Conservation (phyloP, 768 basidiomycete genomes). For the Sutorius australiensis region DNA sequence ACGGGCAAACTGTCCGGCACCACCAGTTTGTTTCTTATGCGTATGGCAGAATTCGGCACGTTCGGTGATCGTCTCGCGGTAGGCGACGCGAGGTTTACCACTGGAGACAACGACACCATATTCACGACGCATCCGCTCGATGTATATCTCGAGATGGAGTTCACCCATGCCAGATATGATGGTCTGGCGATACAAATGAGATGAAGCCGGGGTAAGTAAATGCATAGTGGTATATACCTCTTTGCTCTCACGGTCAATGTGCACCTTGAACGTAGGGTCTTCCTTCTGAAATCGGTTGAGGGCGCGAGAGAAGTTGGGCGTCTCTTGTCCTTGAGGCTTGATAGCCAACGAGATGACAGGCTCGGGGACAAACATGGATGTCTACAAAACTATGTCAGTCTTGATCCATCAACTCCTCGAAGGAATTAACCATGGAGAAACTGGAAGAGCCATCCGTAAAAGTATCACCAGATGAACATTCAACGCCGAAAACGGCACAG, state of each 20-base stretch:
- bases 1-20: conserved; percentile 94
- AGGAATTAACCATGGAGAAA: conserved; percentile 79
- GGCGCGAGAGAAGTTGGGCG: conserved; percentile 94
- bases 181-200: conserved; percentile 50
- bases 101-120: conserved; percentile 92
- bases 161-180: conserved; percentile 99
- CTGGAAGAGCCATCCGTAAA: conserved; percentile 91
- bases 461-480: conserved; percentile 96
- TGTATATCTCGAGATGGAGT: conserved; percentile 97
- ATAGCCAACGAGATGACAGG: conserved; percentile 96
- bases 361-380: conserved; percentile 97
- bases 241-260: conserved; percentile 89
- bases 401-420: neutral
- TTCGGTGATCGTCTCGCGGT: conserved; percentile 89
- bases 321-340: conserved; percentile 87
- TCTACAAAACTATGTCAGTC: conserved; percentile 43
- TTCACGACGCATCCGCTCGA: conserved; percentile 97
- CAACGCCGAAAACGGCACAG: conserved; percentile 98
- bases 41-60: conserved; percentile 82
- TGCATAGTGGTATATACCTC: conserved; percentile 51
- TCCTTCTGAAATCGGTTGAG: conserved; percentile 98
- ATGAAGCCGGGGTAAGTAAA: neutral
- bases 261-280: conserved; percentile 97
- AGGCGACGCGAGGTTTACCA: conserved; percentile 94
- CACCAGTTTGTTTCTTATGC: conserved; percentile 98